A percentile compares a stretch with the other conserved stretches of the same genome.
Conservation (phyloP, 345 rosid genomes). For the Lepidium didymum region DNA sequence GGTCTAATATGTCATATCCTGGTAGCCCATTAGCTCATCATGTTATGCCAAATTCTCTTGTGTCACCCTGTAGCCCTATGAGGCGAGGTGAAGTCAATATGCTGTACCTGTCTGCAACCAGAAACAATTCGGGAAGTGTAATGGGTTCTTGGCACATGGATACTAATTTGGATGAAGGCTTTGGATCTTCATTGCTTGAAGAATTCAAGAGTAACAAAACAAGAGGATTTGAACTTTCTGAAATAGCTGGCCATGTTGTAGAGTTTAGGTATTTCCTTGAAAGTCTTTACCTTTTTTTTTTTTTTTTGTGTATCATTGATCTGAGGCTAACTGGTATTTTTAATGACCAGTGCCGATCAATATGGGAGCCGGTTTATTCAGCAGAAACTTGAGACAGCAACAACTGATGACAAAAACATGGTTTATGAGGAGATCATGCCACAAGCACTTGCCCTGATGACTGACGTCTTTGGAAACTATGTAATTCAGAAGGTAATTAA, state of each 20-base stretch:
- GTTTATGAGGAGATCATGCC: constrained; percentile 90
- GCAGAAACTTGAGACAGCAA: constrained; percentile 92
- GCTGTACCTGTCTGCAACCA: constrained; percentile 44
- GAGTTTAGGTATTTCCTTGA: constrained; percentile 52
- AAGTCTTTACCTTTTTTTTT: not conserved
- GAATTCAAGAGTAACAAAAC: constrained; percentile 71
- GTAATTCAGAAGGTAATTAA: constrained; percentile 81
- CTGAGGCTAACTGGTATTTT: not conserved
- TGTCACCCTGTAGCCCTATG: constrained; percentile 49
- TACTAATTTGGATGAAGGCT: constrained; percentile 42
- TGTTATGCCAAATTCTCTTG: constrained; percentile 47
- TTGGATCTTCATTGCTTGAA: constrained; percentile 60
- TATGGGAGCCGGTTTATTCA: constrained; percentile 97
- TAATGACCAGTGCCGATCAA: constrained; percentile 57
- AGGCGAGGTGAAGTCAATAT: constrained; percentile 46
- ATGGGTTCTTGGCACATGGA: constrained; percentile 58
- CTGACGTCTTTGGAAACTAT: constrained; percentile 94
- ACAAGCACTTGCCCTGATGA: constrained; percentile 72
- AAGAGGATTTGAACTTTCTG: constrained; percentile 58
- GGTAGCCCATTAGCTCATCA: constrained; percentile 60
- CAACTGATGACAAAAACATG: constrained; percentile 78
- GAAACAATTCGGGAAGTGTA: constrained; percentile 46
- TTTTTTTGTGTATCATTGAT: not conserved
- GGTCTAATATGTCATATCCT: constrained; percentile 53
- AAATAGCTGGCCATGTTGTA: constrained; percentile 63